Percentiles rank a stretch among this genome's conserved stretches.
Conservation (phyloP, 768 basidiomycete genomes). For the Heimioporus sp. region DNA sequence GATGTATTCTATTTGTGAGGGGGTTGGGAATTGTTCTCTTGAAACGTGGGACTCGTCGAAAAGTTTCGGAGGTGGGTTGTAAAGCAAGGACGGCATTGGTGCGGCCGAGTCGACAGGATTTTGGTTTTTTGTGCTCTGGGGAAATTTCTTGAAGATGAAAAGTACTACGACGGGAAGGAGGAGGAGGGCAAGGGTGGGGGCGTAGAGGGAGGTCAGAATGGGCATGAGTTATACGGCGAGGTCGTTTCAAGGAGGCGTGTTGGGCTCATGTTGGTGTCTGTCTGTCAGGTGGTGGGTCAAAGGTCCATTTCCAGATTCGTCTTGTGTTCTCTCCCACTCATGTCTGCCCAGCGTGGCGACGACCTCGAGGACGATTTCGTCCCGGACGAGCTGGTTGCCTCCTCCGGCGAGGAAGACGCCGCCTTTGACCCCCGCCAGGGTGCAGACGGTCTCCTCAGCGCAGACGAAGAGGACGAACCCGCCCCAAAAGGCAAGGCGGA, state of each 20-base stretch:
- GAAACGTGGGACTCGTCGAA: conserved; percentile 4
- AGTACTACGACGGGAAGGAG: not conserved
- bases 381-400: conserved; percentile 62
- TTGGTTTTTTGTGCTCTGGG: not conserved
- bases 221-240: conserved; percentile 3
- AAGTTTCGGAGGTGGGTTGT: conserved; percentile 7
- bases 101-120: not conserved
- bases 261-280: conserved; percentile 23
- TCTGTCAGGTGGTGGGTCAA: conserved; percentile 5
- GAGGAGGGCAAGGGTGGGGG: conserved; percentile 11
- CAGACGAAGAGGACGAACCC: conserved; percentile 41
- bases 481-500: conserved; percentile 17
- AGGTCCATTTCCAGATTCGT: conserved; percentile 13
- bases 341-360: conserved; percentile 53
- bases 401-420: conserved; percentile 55
- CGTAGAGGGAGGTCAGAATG: not conserved
- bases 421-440: conserved; percentile 25
- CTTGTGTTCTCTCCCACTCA: not conserved
- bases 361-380: conserved; percentile 85
- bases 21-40: not conserved
- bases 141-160: not conserved
- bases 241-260: conserved; percentile 14
- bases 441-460: conserved; percentile 39
- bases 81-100: conserved; percentile 20
- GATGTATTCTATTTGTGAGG: conserved; percentile 10